A percentile compares a stretch with the other conserved stretches of the same genome.
These are phyloP conservation scores for Suillus weaverae DNA, from an alignment of 768 basidiomycete genomes.

Conservation along the genomic window DNA sequence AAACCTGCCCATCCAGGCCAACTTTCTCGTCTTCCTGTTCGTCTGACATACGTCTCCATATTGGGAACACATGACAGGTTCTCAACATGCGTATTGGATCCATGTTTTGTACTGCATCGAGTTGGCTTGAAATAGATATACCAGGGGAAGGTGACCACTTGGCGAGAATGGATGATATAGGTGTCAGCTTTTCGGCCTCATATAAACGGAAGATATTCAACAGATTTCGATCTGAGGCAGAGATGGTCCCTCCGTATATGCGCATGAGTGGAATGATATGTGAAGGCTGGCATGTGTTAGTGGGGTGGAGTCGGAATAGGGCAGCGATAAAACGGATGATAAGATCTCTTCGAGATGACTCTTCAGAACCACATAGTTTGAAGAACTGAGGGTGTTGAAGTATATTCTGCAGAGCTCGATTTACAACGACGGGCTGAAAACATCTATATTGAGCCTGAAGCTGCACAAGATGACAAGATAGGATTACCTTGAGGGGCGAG, in stretches of 20 bases:
- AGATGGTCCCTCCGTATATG: constrained; percentile 77
- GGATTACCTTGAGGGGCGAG: constrained; percentile 62
- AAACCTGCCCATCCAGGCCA: constrained; percentile 45
- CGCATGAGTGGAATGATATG: constrained; percentile 77
- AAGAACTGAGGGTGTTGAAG: constrained; percentile 69
- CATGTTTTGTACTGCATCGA: constrained; percentile 69
- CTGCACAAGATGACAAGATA: neutral
- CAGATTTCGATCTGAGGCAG: constrained; percentile 60
- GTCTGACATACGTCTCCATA: constrained; percentile 53
- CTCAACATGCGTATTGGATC: constrained; percentile 69
- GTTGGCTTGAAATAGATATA: constrained; percentile 41
- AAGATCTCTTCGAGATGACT: constrained; percentile 39
- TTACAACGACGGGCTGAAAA: constrained; percentile 62
- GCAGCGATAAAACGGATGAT: constrained; percentile 57
- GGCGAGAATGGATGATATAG: constrained; percentile 60
- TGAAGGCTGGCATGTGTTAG: constrained; percentile 81
- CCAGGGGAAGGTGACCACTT: constrained; percentile 61
- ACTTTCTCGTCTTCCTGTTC: constrained; percentile 26
- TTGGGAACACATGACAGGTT: constrained; percentile 72
- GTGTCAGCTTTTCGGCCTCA: constrained; percentile 65
- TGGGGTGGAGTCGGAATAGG: constrained; percentile 75
- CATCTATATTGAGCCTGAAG: constrained; percentile 3
- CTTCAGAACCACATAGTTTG: constrained; percentile 37
- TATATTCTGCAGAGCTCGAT: constrained; percentile 73
- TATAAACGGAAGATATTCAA: constrained; percentile 79